Conservation (phyloP, 2,329 filamentous ascomycete genomes). For the Podosphaera fusca region DNA sequence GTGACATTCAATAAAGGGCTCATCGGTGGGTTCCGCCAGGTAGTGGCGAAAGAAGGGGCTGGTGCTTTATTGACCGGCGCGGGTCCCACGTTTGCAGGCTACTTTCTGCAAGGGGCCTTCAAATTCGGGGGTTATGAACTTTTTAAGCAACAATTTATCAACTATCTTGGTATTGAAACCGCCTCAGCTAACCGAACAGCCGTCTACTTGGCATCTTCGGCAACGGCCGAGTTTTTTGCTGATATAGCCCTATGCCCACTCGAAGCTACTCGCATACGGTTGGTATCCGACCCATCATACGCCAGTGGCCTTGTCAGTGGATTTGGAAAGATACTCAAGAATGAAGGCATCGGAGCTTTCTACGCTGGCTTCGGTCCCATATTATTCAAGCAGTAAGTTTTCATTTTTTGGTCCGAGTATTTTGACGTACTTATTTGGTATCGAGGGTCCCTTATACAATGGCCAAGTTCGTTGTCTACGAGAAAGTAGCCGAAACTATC, state of each 20-base stretch:
- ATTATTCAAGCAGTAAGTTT: constrained; percentile 49
- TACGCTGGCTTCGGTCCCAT: constrained; percentile 82
- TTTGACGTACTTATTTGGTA: constrained; percentile 4
- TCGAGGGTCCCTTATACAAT: constrained; percentile 72
- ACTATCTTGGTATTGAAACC: constrained; percentile 52
- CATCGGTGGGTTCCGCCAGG: constrained; percentile 68
- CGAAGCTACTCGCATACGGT: constrained; percentile 81
- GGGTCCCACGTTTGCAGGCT: constrained; percentile 69
- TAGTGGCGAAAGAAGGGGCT: constrained; percentile 64
- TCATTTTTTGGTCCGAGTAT: constrained; percentile 4
- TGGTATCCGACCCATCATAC: constrained; percentile 72
- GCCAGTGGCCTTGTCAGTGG: constrained; percentile 58
- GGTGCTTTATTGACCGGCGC: constrained; percentile 68
- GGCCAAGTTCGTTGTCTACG: constrained; percentile 86
- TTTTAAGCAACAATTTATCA: constrained; percentile 84
- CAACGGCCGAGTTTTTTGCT: constrained; percentile 43
- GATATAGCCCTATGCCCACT: constrained; percentile 77
- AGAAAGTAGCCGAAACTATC: constrained; percentile 60
- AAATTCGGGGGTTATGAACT: constrained; percentile 92
- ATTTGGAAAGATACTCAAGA: constrained; percentile 63
- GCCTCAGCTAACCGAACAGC: constrained; percentile 59
- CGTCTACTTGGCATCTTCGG: constrained; percentile 54
- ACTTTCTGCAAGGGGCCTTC: constrained; percentile 84
- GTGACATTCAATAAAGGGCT: constrained; percentile 72
- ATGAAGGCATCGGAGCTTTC: constrained; percentile 66